These are phyloP conservation scores for Trichoderma sp. DNA, from an alignment of 2,329 filamentous ascomycete genomes.

Conservation along the genomic window DNA sequence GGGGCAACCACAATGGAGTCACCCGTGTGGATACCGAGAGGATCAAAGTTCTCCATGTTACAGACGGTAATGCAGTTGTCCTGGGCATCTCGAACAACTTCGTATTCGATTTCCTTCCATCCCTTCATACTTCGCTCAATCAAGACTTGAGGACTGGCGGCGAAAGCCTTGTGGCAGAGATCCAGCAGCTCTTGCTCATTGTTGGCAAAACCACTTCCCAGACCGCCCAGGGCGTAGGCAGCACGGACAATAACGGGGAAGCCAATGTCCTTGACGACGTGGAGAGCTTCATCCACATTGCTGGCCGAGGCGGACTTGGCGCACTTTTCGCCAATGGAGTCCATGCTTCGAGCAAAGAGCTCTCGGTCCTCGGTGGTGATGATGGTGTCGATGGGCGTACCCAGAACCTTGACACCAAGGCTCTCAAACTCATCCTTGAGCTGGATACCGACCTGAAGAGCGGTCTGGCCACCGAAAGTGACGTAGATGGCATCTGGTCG, in stretches of 20 bases:
- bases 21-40: constrained; percentile 94
- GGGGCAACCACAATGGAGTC: constrained; percentile 98
- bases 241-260: constrained; percentile 97
- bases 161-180: constrained; percentile 91
- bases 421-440: constrained; percentile 94
- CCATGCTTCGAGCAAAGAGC: constrained; percentile 96
- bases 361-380: constrained; percentile 98
- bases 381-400: constrained; percentile 95
- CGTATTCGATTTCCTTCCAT: constrained; percentile 99
- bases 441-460: constrained; percentile 93
- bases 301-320: constrained; percentile 94
- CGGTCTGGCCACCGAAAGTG: constrained; percentile 96
- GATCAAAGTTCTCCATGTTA: constrained; percentile 99
- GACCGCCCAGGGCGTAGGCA: constrained; percentile 89
- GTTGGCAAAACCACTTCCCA: constrained; percentile 93
- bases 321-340: constrained; percentile 95
- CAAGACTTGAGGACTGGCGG: constrained; percentile 90
- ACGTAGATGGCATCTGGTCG: constrained; percentile 94
- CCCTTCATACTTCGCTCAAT: constrained; percentile 99
- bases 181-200: constrained; percentile 78
- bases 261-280: constrained; percentile 84
- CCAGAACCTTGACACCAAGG: constrained; percentile 89
- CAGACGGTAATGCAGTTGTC: constrained; percentile 99
- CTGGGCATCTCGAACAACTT: constrained; percentile 90
- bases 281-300: constrained; percentile 81